Base-by-base conservation (phyloP, 2,329 filamentous ascomycete species). In the Camptophora hylomeconis region DNA sequence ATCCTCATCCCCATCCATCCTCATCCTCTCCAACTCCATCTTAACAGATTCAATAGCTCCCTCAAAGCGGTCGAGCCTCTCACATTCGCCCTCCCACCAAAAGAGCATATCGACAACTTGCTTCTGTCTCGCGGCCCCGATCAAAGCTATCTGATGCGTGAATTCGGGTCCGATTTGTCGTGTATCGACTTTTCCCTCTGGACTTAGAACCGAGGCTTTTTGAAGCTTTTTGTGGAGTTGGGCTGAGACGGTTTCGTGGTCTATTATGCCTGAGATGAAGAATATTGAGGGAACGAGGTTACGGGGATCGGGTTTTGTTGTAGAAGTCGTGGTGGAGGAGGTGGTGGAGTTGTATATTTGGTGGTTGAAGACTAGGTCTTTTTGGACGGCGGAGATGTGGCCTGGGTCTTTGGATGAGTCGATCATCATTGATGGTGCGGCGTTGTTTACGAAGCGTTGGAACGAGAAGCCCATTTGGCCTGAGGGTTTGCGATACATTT, bases 401-500 rank as follows among this genome's bases (percentile, higher is more conserved):
- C 20, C 28, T 17, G 23, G 20, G 7, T 22, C 13, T 16, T 24
- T 22, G 14, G 20, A 15, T 5, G 17, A 18, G 28, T 30, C 28
- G 11, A 58, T 53, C 23, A 31, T 36, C 5, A 55, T 58, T 31
- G 39, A 56, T 13, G 49, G 57, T 13, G 51, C 51, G 28, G 45
- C 50, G 8, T 48, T 44, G 6, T 25, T 24, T 3, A 24, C 39
- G 10, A 45, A 44, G 16, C 30, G 31, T 10, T 33, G 40, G 2
- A 45, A 43, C 7, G 41, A 41, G 19, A 37, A 32, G n/a, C 39
- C 15, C 1, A 49, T 57, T 17, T 42, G 39, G 1, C 55, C 45
- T n/a, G 37, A 50, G 7, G 54, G 56, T 26, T 32, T 58, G 24
- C 28, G 28, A 30, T 30, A 30, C 28, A 30, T 30, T 17, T 25